Evolutionary conservation across 345 rosid species (phyloP).

Genomic region (Limnanthes douglasii): DNA sequence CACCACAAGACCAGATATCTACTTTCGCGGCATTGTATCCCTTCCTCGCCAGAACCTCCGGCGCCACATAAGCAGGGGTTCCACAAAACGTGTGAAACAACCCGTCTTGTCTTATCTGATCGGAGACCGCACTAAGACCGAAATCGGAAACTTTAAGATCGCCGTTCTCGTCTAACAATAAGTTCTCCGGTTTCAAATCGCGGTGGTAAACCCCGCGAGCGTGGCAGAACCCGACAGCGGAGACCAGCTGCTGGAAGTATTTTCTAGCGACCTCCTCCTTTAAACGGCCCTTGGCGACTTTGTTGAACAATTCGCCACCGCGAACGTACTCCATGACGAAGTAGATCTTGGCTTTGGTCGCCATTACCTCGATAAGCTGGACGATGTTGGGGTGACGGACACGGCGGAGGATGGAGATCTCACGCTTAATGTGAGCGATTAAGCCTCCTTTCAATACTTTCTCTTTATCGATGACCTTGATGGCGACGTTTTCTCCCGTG

Average conservation of each 20-base stretch:
- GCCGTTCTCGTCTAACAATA: slow-evolving; percentile 60
- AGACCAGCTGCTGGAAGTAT: slow-evolving; percentile 65
- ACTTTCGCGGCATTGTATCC: slow-evolving; percentile 80
- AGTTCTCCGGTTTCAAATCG: slow-evolving; percentile 79
- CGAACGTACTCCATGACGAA: slow-evolving; percentile 86
- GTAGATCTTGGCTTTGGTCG: slow-evolving; percentile 71
- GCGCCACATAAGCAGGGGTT: slow-evolving; percentile 71
- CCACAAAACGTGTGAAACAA: slow-evolving; percentile 83
- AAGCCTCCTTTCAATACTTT: slow-evolving; percentile 43
- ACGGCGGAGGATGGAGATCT: slow-evolving; percentile 85
- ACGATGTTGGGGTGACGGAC: slow-evolving; percentile 84
- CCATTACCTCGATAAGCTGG: slow-evolving; percentile 77
- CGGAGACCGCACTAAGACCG: slow-evolving; percentile 68
- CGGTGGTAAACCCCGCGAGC: slow-evolving; percentile 82
- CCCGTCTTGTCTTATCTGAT: slow-evolving; percentile 61
- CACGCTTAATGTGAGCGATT: slow-evolving; percentile 60
- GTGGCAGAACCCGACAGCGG: slow-evolving; percentile 72
- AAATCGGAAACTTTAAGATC: slow-evolving; percentile 72
- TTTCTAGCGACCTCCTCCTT: slow-evolving; percentile 47
- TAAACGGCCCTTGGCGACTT: slow-evolving; percentile 60
- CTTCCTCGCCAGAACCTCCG: slow-evolving; percentile 63
- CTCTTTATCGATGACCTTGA: slow-evolving; percentile 75
- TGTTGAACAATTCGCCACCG: slow-evolving; percentile 80
- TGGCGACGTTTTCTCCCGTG: slow-evolving; percentile 42
- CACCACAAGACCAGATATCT: slow-evolving; percentile 92